Base-by-base conservation (phyloP, 768 basidiomycete genomes). In the Boletus edulis region DNA sequence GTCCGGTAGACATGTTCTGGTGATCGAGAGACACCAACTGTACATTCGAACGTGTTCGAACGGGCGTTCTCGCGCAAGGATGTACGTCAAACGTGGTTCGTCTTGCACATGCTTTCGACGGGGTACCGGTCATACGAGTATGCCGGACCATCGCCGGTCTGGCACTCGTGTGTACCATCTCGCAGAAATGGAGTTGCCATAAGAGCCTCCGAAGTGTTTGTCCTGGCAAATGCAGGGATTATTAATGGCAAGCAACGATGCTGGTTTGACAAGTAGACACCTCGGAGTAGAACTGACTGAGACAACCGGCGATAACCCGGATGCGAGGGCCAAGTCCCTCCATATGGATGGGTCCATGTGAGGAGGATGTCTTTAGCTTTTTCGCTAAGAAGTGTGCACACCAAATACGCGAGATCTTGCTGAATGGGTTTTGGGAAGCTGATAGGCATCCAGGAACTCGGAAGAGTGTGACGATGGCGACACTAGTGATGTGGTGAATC, bases 361-460 rank as follows among this genome's bases (percentile, higher is more conserved):
- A 6, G 32, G 32, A 14, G 34, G 4, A 24, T 4, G 22, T 24
- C 22, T 24, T 24, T 24, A 24, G 34, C 5, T 4, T 7, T 14
- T 14, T 35, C 6, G 34, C 12, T 35, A 1, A 35, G 34, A 35
- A 6, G 34, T 4, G 2, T 4, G 34, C 32, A 32, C 22, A 6
- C 35, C 18, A 29, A 20, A 37, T 20, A 18, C 5, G 29, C 20
- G 27, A 31, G 46, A 44, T 44, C 43, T 27, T 51, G 39, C 31
- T 24, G 37, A 37, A 58, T 42, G 56, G 56, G 49, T 13, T 14
- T 18, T n/a, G 38, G 24, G 46, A 49, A 41, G 56, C 9, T 31
- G 39, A 41, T 37, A 14, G 32, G 40, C 10, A 29, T 29, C 29
- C 29, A 29, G 29, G 29, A 8, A 29, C 8, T 29, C 29, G 9